Evolutionary conservation across 1,284 basidiomycete genomes (phyloP).

Genomic region (Caloboletus inedulis): DNA sequence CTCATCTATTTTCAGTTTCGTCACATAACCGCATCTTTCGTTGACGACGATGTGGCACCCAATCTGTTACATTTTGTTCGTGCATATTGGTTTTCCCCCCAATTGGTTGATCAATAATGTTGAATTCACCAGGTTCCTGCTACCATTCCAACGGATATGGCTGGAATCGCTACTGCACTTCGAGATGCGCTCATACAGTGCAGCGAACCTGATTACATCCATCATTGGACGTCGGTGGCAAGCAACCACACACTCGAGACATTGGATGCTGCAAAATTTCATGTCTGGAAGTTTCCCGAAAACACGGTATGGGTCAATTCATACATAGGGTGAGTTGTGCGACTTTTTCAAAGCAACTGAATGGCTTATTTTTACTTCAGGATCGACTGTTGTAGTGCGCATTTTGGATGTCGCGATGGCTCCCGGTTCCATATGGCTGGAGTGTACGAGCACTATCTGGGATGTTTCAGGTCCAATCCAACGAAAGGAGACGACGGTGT

Average conservation of each 20-base stretch:
- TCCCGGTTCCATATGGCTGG: constrained; percentile 17
- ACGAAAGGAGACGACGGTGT: background rate
- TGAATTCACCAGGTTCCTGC: constrained; percentile 1
- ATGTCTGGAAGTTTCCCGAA: background rate
- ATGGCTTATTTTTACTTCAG: background rate
- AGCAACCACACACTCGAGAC: constrained; percentile 23
- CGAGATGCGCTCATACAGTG: constrained; percentile 17
- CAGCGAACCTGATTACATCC: constrained; percentile 20
- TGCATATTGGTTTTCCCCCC: constrained; percentile 1
- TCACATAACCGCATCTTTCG: constrained; percentile 9
- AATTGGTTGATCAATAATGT: background rate
- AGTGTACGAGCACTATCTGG: constrained; percentile 11
- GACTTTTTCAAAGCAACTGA: too few relatives aligned
- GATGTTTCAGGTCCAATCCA: constrained; percentile 26
- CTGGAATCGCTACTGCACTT: constrained; percentile 14
- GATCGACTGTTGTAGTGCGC: constrained; percentile 18
- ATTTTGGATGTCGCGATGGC: constrained; percentile 26
- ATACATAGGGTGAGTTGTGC: background rate
- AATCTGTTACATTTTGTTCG: too few relatives aligned
- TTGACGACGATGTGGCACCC: constrained; percentile 16
- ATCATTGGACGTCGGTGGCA: constrained; percentile 25
- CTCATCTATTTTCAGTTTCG: constrained; percentile 22
- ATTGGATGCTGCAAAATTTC: constrained; percentile 13
- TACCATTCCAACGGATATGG: too few relatives aligned
- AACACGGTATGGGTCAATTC: constrained; percentile 20